Conservation (phyloP, 805 yeast genomes). For the Kregervanrija pseudodelftensis region DNA sequence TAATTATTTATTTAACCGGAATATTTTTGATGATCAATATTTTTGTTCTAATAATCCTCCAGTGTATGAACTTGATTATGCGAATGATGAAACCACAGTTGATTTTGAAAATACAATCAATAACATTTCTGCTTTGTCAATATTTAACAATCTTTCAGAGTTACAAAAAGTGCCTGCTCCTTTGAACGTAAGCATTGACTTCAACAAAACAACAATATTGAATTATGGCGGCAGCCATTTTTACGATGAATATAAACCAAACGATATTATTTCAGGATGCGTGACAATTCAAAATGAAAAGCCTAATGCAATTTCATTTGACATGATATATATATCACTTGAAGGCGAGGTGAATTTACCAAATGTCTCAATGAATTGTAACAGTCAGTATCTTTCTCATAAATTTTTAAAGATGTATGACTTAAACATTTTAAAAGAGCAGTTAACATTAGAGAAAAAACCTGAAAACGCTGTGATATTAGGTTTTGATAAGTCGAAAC, state of each 20-base stretch:
- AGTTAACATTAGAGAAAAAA: slow-evolving; percentile 8
- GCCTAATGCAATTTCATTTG: slow-evolving; percentile 40
- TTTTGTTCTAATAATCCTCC: slow-evolving; percentile 11
- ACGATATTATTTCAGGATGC: slow-evolving; percentile 58
- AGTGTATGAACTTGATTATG: slow-evolving; percentile 7
- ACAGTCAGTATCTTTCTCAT: slow-evolving; percentile 15
- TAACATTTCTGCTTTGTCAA: slow-evolving; percentile 13
- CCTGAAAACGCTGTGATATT: slow-evolving; percentile 17
- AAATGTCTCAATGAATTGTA: neutral
- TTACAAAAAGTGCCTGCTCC: slow-evolving; percentile 18
- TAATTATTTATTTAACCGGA: slow-evolving; percentile 29
- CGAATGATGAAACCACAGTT: neutral
- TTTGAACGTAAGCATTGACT: slow-evolving; percentile 16
- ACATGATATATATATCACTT: slow-evolving; percentile 50
- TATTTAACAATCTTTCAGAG: slow-evolving; percentile 20
- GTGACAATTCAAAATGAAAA: slow-evolving; percentile 35
- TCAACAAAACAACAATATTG: slow-evolving; percentile 36
- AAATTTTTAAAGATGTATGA: slow-evolving; percentile 41
- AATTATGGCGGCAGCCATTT: slow-evolving; percentile 20
- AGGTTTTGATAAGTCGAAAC: slow-evolving; percentile 38
- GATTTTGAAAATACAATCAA: slow-evolving; percentile 4
- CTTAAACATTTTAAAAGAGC: slow-evolving; percentile 32
- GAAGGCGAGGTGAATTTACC: slow-evolving; percentile 39
- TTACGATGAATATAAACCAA: slow-evolving; percentile 54
- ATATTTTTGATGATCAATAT: slow-evolving; percentile 5